Percentiles rank a stretch among this genome's conserved stretches.
These are phyloP conservation scores for Sclerotinia trifoliorum DNA, from an alignment of 2,329 filamentous ascomycete genomes.

Conservation along the genomic window DNA sequence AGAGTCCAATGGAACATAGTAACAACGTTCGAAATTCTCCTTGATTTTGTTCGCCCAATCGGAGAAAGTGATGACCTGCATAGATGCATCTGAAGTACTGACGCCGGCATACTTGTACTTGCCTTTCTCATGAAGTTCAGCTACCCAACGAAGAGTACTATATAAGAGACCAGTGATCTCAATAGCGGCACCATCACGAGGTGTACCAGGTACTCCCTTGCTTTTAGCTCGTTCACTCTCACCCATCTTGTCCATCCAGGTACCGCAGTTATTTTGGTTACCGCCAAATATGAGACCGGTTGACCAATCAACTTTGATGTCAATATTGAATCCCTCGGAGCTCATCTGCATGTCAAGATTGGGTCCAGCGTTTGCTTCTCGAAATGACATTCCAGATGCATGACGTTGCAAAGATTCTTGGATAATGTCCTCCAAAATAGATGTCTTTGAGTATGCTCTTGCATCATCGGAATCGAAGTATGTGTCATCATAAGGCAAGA, in stretches of 20 bases:
- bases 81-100: slow-evolving; percentile 54
- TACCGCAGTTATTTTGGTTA: slow-evolving; percentile 92
- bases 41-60: slow-evolving; percentile 82
- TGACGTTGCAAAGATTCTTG: slow-evolving; percentile 93
- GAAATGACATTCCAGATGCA: slow-evolving; percentile 84
- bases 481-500: slow-evolving; percentile 92
- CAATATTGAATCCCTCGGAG: slow-evolving; percentile 85
- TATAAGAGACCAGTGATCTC: slow-evolving; percentile 94
- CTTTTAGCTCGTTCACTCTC: slow-evolving; percentile 87
- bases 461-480: slow-evolving; percentile 83
- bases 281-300: slow-evolving; percentile 92
- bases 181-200: slow-evolving; percentile 89
- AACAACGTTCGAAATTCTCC: slow-evolving; percentile 85
- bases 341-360: slow-evolving; percentile 91
- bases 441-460: slow-evolving; percentile 80
- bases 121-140: slow-evolving; percentile 63
- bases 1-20: slow-evolving; percentile 73
- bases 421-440: slow-evolving; percentile 82
- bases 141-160: slow-evolving; percentile 81
- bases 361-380: slow-evolving; percentile 90
- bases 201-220: slow-evolving; percentile 94
- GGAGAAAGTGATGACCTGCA: slow-evolving; percentile 62
- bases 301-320: slow-evolving; percentile 86
- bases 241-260: slow-evolving; percentile 99
- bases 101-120: slow-evolving; percentile 74